These are phyloP conservation scores for Quercus ilex DNA, from an alignment of 306 rosid genomes.

Conservation along the genomic window DNA sequence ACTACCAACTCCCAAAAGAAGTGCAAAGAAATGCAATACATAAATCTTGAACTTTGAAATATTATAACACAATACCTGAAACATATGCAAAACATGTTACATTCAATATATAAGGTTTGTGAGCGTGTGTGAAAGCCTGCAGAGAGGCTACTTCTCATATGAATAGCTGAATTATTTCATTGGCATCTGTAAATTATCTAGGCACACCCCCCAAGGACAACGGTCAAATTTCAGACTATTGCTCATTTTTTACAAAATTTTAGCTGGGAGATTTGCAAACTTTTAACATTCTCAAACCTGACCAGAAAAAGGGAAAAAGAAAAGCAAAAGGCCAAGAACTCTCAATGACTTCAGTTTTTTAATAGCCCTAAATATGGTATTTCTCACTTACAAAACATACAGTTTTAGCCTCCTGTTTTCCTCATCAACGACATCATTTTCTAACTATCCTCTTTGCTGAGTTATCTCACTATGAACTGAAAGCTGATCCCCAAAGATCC, in stretches of 20 bases:
- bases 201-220: too few relatives aligned
- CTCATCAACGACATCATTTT: background rate
- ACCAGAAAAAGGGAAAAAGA: background rate
- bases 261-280: background rate
- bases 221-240: background rate
- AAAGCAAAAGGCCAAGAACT: background rate
- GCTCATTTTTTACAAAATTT: background rate
- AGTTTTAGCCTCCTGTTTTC: background rate
- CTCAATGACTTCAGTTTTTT: background rate
- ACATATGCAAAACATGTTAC: too few relatives aligned
- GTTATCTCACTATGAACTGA: background rate
- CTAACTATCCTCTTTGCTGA: background rate
- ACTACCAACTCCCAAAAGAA: too few relatives aligned
- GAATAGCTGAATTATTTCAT: too few relatives aligned
- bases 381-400: background rate
- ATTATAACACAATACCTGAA: too few relatives aligned
- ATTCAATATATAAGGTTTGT: too few relatives aligned
- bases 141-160: too few relatives aligned
- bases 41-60: too few relatives aligned
- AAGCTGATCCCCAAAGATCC: background rate
- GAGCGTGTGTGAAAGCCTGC: too few relatives aligned
- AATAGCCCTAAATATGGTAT: background rate
- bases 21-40: too few relatives aligned
- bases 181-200: too few relatives aligned
- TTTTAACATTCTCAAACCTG: background rate